Base-by-base conservation (phyloP, 495 filamentous ascomycete genomes). In the Jackrogersella minutella region DNA sequence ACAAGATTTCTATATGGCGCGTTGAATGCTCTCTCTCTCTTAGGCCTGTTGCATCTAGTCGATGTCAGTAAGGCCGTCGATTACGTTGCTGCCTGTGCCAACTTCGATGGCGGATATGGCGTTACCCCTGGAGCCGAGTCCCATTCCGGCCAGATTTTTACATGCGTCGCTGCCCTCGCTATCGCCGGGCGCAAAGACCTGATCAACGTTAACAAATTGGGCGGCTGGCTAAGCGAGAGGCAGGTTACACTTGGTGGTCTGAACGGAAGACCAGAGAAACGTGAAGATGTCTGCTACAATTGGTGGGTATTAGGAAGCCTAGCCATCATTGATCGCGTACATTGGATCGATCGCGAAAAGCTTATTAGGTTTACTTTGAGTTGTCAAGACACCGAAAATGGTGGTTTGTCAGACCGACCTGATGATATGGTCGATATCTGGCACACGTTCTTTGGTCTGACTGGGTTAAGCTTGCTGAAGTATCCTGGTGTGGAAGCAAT, bases 391-490 rank as follows among this genome's bases (percentile, higher is more conserved):
- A 79, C 85, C 1, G 90, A 97, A 58, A 75, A 84, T 33, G 95
- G 95, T 24, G 95, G 95, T 11, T 83, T 99, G 67, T 88, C 93
- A 6, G 95, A 98, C 80, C 82, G 95, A 63, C 95, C 94, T 16
- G 93, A 90, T 16, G 86, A 98, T 73, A 91, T 94, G 88, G 94
- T 97, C 36, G 95, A 99, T 84, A 93, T 99, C 37, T 99, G 96
- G 78, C 95, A 99, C 74, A 99, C 95, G 0, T 67, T 85, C 36
- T 99, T 99, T 77, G 93, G 91, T 36, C 70, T 98, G 68, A 90
- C 96, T 28, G 95, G 96, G 5, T 73, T 99, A 67, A 96, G 93
- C 72, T 81, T 99, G 31, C 77, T 98, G 16, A 84, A 85, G 6
- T 89, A 88, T 72, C 86, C 89, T 8, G 93, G 90, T 0, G 75